These are phyloP conservation scores for Monosporozyma aquatica DNA, from an alignment of 805 yeast species.

Conservation along the genomic window DNA sequence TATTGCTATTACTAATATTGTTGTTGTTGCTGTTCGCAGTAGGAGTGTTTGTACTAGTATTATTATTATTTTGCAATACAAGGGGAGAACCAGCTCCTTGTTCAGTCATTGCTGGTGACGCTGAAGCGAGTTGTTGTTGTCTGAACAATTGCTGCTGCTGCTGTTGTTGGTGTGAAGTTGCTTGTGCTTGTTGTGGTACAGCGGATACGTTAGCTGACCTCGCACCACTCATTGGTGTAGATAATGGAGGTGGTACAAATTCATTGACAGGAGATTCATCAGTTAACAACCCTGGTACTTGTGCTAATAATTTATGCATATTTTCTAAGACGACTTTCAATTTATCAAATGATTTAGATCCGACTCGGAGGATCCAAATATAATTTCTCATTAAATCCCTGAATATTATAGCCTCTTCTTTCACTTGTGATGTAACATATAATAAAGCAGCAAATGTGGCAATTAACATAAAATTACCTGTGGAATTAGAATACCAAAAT, in stretches of 20 bases:
- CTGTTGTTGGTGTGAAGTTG: too few species aligned
- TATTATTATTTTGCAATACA: background rate
- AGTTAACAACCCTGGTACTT: conserved; percentile 57
- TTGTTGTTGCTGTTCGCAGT: too few species aligned
- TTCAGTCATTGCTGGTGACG: conserved; percentile 9
- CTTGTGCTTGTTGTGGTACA: too few species aligned
- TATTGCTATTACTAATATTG: too few species aligned
- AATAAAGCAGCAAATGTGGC: conserved; percentile 83
- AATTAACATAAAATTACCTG: conserved; percentile 69
- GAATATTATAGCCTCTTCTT: conserved; percentile 57
- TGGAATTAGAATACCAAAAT: conserved; percentile 81
- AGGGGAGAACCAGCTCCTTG: conserved; percentile 5
- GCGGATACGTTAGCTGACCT: too few species aligned
- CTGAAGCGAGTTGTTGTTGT: background rate
- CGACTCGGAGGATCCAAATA: conserved; percentile 64
- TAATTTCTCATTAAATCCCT: conserved; percentile 65
- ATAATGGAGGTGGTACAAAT: conserved; percentile 13
- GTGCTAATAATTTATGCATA: conserved; percentile 61
- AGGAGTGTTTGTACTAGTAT: background rate
- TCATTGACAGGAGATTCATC: conserved; percentile 17
- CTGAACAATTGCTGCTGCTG: background rate
- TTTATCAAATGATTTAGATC: conserved; percentile 69
- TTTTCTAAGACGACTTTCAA: conserved; percentile 65
- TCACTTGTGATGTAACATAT: conserved; percentile 52
- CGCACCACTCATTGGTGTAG: conserved; percentile 18